phyloP scores from a whole-genome alignment of 192 early-diverging fungal genomes.

The Phlyctochytrium planicorne region DNA sequence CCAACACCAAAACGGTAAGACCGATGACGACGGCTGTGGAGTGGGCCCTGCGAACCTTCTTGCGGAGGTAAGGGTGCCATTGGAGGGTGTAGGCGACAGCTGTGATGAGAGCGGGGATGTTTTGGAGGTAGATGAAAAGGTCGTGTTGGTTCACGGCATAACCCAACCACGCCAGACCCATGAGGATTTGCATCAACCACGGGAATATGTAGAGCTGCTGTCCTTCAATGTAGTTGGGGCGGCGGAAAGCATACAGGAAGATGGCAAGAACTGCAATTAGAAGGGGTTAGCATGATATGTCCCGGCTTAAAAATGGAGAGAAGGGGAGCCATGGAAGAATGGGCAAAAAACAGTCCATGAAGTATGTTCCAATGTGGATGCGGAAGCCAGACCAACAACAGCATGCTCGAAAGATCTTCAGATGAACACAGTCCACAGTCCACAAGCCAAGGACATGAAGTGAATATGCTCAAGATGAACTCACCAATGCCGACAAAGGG shows the following conservation, averaged over 20 bases:
- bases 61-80: constrained; percentile 28
- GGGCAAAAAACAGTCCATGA: background rate
- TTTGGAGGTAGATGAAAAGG: constrained; percentile 20
- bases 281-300: background rate
- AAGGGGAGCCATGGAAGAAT: too few relatives aligned
- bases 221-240: constrained; percentile 5
- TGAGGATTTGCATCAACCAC: constrained; percentile 22
- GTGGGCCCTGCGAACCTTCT: constrained; percentile 13
- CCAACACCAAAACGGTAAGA: constrained; percentile 6
- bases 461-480: constrained; percentile 1
- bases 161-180: constrained; percentile 14
- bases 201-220: constrained; percentile 20
- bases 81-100: constrained; percentile 22
- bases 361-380: background rate
- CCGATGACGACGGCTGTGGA: constrained; percentile 14
- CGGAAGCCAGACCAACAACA: background rate
- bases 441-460: background rate
- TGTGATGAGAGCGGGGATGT: constrained; percentile 13
- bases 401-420: too few relatives aligned
- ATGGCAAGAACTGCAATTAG: background rate
- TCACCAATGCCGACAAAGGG: constrained; percentile 22
- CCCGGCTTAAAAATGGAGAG: background rate
- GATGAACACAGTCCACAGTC: background rate
- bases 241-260: constrained; percentile 8
- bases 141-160: constrained; percentile 17